Percentiles rank a stretch among this genome's conserved stretches.
Evolutionary conservation across 306 rosid species (phyloP).

Genomic region (Trifolium pratense): DNA sequence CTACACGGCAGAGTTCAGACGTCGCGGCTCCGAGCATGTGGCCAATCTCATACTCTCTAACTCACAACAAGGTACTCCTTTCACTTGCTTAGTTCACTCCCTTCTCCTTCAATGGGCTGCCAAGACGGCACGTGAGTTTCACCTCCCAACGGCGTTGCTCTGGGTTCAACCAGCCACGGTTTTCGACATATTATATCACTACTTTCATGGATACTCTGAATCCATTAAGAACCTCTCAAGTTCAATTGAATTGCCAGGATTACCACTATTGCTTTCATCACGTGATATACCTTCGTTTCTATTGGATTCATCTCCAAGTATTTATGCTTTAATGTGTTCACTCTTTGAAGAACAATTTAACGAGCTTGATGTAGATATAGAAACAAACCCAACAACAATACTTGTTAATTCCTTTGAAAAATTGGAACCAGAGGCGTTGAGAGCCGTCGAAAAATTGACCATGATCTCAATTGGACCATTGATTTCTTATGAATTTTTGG

Average conservation of each 20-base stretch:
- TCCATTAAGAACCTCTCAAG: background rate
- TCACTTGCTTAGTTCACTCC: slow-evolving; percentile 50
- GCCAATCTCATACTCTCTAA: slow-evolving; percentile 27
- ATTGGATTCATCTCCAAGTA: background rate
- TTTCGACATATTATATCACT: background rate
- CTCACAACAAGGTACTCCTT: slow-evolving; percentile 39
- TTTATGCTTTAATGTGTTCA: background rate
- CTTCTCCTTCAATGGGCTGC: slow-evolving; percentile 44
- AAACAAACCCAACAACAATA: slow-evolving; percentile 11
- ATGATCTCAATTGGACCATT: slow-evolving; percentile 63
- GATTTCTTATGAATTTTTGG: slow-evolving; percentile 43
- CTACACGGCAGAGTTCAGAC: slow-evolving; percentile 30
- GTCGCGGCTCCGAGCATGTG: slow-evolving; percentile 43
- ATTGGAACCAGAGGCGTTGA: slow-evolving; percentile 46
- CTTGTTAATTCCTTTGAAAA: slow-evolving; percentile 55
- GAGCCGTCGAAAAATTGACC: slow-evolving; percentile 19
- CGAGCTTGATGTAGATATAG: slow-evolving; percentile 37
- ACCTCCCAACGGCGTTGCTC: slow-evolving; percentile 31
- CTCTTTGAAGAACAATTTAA: slow-evolving; percentile 32
- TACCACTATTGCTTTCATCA: background rate
- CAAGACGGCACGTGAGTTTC: slow-evolving; percentile 36
- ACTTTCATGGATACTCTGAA: background rate
- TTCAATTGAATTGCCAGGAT: background rate
- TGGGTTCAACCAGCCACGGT: slow-evolving; percentile 15
- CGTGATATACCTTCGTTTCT: slow-evolving; percentile 17